Evolutionary conservation across 495 filamentous ascomycete species (phyloP), one percentile per base, ranked within the genome.

Genomic region (Penicillium lividum): DNA sequence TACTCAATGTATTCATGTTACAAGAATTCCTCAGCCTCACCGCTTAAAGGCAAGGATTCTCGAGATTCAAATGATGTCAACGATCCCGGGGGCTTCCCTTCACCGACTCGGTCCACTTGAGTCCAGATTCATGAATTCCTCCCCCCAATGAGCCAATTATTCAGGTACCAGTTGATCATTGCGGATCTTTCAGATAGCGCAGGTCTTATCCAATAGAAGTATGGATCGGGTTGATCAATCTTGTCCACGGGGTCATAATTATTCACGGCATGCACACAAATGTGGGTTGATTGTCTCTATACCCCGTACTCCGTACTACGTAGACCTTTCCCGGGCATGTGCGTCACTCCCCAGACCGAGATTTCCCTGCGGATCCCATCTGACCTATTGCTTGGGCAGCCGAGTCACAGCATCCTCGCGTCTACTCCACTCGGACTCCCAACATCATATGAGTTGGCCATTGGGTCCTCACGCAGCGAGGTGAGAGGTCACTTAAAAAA

Each of bases 61-160:
- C 22, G 22, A 2, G 22, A 22, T 22, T 22, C 22, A 40, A 13
- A 40, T 40, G 62, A 61, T 64, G 62, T 64, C 62, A 64, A 64
- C 55, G 54, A 64, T 61, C 62, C 62, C 61, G 62, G 62, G 62
- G 58, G 45, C 33, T 44, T 22, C 33, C 51, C 62, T 57, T 49
- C 52, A 56, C 53, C 56, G 55, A 61, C 59, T 36, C 38, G 50
- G 36, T 61, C 62, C 62, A 61, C 62, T 61, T 46, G 34, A 58
- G 62, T 61, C 62, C 58, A 65, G 62, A 22, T 2, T 22, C 22
- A 22, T 22, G 22, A 65, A 50, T 58, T 50, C 36, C 28, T 54
- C 51, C 30, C 34, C 58, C 51, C 54, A 49, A 22, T 22, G 22
- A 22, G 22, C 22, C 22, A 36, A 49, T 30, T 49, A 53, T 53